These are phyloP conservation scores for Pichia scutulata DNA, from an alignment of 805 yeast genomes.

Conservation along the genomic window DNA sequence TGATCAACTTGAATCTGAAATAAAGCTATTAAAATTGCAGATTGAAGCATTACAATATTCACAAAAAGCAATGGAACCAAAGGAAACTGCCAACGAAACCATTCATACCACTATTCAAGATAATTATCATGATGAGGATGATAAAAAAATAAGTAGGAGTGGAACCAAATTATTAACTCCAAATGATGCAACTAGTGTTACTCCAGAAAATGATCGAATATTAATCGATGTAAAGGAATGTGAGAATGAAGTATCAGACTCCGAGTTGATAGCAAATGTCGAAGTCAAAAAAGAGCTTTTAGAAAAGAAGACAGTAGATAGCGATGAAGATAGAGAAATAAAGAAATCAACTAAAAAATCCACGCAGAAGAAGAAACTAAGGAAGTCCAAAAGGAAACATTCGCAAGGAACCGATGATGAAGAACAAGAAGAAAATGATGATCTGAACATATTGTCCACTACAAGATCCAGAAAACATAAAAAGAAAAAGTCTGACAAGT, in stretches of 20 bases:
- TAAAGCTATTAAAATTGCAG: background rate
- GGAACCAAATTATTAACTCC: background rate
- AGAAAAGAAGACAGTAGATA: background rate
- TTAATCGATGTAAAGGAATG: background rate
- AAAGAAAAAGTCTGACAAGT: background rate
- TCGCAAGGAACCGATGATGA: background rate
- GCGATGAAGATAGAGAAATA: background rate
- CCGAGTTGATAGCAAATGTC: background rate
- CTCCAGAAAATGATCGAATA: background rate
- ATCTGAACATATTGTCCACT: background rate
- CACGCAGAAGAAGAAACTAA: background rate
- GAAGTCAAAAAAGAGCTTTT: background rate
- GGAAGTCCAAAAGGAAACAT: background rate
- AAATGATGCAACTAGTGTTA: background rate
- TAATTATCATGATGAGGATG: background rate
- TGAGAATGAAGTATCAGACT: background rate
- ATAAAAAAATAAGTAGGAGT: background rate
- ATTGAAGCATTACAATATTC: background rate
- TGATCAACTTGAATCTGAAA: conserved; percentile 3
- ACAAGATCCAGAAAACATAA: background rate
- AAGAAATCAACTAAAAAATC: background rate
- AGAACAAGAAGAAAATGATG: background rate
- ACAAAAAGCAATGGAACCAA: background rate
- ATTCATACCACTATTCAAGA: background rate
- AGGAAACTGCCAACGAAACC: background rate